These are phyloP conservation scores for Picochlorum sp. DNA, from an alignment of 139 green algal species.

Conservation along the genomic window DNA sequence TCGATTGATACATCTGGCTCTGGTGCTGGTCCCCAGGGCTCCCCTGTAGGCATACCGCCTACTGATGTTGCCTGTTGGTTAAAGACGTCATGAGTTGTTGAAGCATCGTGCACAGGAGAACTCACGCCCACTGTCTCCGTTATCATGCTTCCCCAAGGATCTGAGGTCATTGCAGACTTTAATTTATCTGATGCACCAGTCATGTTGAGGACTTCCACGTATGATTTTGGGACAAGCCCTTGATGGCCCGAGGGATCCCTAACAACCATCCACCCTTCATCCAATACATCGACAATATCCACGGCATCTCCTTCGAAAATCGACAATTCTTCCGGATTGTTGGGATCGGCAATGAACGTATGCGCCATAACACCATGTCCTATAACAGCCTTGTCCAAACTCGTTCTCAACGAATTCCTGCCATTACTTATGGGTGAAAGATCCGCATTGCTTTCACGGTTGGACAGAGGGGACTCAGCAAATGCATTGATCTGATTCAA, in stretches of 20 bases:
- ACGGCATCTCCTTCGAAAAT: slow-evolving; percentile 29
- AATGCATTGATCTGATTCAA: background rate
- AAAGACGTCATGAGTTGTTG: too few relatives aligned
- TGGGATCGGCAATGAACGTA: slow-evolving; percentile 25
- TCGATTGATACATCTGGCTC: too few relatives aligned
- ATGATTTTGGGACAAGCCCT: slow-evolving; percentile 22
- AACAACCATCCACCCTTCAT: slow-evolving; percentile 24
- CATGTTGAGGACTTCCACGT: slow-evolving; percentile 17
- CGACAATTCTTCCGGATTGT: slow-evolving; percentile 24
- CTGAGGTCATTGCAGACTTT: too few relatives aligned
- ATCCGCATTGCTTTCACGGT: background rate
- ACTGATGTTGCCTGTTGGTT: too few relatives aligned
- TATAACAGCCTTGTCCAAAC: background rate
- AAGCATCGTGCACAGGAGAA: too few relatives aligned
- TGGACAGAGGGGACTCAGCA: background rate
- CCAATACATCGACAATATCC: slow-evolving; percentile 19
- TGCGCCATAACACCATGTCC: slow-evolving; percentile 17
- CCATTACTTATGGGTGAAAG: background rate
- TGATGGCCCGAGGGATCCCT: slow-evolving; percentile 12
- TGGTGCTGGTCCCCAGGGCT: background rate
- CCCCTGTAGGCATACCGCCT: background rate
- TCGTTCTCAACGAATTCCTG: background rate
- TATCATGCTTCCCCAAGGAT: too few relatives aligned
- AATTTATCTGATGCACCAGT: too few relatives aligned
- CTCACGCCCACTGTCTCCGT: too few relatives aligned